Conservation (phyloP, 1,139 yeast species). For the Zygotorulaspora mrakii region DNA sequence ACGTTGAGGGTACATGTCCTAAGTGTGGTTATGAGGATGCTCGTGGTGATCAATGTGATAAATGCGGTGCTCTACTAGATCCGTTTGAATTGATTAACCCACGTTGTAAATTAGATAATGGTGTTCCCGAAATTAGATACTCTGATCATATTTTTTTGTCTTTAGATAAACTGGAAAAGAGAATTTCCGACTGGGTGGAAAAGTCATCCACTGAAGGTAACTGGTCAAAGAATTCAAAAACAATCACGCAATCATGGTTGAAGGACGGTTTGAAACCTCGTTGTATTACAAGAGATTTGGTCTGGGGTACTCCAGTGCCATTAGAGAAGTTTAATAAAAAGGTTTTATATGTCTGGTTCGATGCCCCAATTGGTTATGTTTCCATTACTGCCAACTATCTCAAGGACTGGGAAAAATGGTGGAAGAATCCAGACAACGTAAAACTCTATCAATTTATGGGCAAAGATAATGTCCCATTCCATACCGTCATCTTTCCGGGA, state of each 20-base stretch:
- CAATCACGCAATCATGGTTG: slow-evolving; percentile 88
- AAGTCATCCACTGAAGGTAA: slow-evolving; percentile 64
- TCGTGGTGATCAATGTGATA: slow-evolving; percentile 98
- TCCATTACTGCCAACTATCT: slow-evolving; percentile 94
- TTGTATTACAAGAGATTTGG: slow-evolving; percentile 93
- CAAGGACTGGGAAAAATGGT: slow-evolving; percentile 79
- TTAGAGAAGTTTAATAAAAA: slow-evolving; percentile 75
- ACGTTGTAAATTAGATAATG: slow-evolving; percentile 86
- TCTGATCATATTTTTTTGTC: slow-evolving; percentile 84
- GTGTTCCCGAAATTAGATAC: slow-evolving; percentile 71
- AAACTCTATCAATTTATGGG: slow-evolving; percentile 96
- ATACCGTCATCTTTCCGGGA: slow-evolving; percentile 95
- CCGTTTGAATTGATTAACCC: slow-evolving; percentile 93
- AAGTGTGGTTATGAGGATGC: slow-evolving; percentile 94
- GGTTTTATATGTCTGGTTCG: slow-evolving; percentile 97
- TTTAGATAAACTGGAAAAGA: slow-evolving; percentile 76
- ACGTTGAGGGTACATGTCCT: slow-evolving; percentile 97
- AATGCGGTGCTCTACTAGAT: slow-evolving; percentile 83
- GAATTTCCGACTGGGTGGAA: slow-evolving; percentile 68
- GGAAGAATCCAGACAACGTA: slow-evolving; percentile 87
- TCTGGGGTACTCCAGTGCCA: slow-evolving; percentile 99
- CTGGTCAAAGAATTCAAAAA: slow-evolving; percentile 89
- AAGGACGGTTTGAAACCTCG: slow-evolving; percentile 91
- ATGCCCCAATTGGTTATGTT: slow-evolving; percentile 94
- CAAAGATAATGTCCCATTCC: slow-evolving; percentile 98